Base-by-base conservation (phyloP, 352 stramenopile species). In the Peronospora belbahrii region DNA sequence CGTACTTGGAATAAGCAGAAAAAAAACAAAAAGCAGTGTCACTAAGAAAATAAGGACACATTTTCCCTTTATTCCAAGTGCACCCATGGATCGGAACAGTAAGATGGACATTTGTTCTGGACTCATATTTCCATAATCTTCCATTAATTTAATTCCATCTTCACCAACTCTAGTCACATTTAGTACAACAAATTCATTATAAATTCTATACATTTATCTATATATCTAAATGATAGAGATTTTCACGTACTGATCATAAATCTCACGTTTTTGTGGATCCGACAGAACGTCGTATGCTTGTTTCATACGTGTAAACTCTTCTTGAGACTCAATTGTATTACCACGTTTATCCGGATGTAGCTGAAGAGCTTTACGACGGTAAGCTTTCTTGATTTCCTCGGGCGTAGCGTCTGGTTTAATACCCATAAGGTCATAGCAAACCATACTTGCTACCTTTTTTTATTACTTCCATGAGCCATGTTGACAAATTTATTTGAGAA, bases 321-420 rank as follows among this genome's bases (percentile, higher is more conserved):
- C 77, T 52, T 88, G 77, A n/a, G 67, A 67, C 57, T 88, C 77
- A 5, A 72, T 72, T 38, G 77, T 85, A 58, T 88, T 88, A 43
- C 77, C 77, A 25, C 77, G 88, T 59, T 94, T 93, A 63, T 95
- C 67, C 2, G 91, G 91, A 45, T 97, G 91, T 30, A 95, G 85
- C 60, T 96, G 91, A 28, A 97, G 66, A 42, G 90, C 90, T 59
- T 89, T 86, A 49, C 78, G 80, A 31, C 80, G 67, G 56, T 97
- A 97, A 10, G 89, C 88, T 58, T 96, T 96, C 62, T 96, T 96
- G 43, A 97, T 91, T 52, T 84, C 52, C 59, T 90, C 81, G 23
- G 72, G 63, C 40, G 78, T 88, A 13, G 78, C 81, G 46, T 88
- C 74, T 4, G 74, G 14, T 30, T 69, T 62, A 37, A 93, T 76